Percentiles rank a stretch among this genome's conserved stretches.
Evolutionary conservation across 139 green algal species (phyloP).

Genomic region (Picochlorum sp.): DNA sequence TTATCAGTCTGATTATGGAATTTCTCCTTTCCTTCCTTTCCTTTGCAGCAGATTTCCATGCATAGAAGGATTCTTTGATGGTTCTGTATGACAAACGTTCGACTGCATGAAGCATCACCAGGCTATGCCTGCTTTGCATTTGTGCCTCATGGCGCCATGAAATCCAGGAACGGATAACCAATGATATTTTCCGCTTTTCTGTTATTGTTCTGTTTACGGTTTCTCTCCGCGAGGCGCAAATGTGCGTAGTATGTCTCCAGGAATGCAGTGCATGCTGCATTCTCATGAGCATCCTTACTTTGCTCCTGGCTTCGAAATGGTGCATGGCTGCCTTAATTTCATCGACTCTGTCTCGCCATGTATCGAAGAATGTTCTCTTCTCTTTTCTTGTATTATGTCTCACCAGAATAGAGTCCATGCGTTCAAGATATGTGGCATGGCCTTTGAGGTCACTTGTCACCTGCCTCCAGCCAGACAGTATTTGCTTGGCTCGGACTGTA

Average conservation of each 20-base stretch:
- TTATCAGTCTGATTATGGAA: constrained; percentile 18
- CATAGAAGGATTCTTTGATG: constrained; percentile 1
- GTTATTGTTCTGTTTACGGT: constrained; percentile 3
- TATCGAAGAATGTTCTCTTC: no score
- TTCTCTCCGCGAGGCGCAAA: background rate
- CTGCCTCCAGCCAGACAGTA: background rate
- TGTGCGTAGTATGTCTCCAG: no score
- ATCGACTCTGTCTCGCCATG: no score
- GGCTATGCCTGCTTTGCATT: background rate
- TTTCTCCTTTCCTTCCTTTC: constrained; percentile 9
- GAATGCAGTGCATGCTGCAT: no score
- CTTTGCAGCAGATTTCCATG: constrained; percentile 10
- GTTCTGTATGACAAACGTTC: constrained; percentile 3
- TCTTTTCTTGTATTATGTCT: background rate
- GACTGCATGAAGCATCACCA: constrained; percentile 11
- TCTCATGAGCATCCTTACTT: no score
- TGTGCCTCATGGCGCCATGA: constrained; percentile 12
- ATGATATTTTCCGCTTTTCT: background rate
- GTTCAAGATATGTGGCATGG: background rate
- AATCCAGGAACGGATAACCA: background rate
- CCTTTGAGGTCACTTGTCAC: background rate
- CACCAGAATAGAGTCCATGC: background rate
- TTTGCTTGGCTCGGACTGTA: background rate
- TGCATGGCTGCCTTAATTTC: no score
- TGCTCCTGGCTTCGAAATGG: no score